Base-by-base conservation (phyloP, 192 early-diverging fungal genomes). In the Pilaira anomala region DNA sequence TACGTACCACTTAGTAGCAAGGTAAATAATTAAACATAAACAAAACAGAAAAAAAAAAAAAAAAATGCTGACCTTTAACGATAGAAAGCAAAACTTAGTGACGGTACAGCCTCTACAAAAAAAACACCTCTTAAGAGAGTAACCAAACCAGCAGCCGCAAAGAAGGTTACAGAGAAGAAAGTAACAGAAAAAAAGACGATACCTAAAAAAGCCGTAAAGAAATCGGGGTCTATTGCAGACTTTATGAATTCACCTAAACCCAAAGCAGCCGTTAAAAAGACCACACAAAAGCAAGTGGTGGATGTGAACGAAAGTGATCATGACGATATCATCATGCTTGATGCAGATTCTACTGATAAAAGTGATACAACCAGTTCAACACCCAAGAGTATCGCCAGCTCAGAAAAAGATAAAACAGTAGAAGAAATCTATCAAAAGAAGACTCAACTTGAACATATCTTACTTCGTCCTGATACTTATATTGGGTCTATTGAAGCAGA, bases 371-470 rank as follows among this genome's bases (percentile, higher is more conserved):
- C 11, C 6, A 7, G 26, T 50, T 26, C 65, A 3, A 78, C n/a
- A n/a, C n/a, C n/a, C n/a, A n/a, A n/a, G n/a, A n/a, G n/a, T n/a
- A n/a, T n/a, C n/a, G 16, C 62, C 48, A 18, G 12, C 14, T 18
- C 41, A 18, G 21, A 16, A 29, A 39, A 54, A 21, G 40, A 69
- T 0, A 36, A 77, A 54, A 80, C 81, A 2, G 79, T 92, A 40
- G 90, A 93, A 68, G 87, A 98, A 65, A 93, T 92, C 21, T 99
- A 97, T 75, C 91, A 97, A 71, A 96, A 95, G 64, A 96, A 95
- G 67, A 88, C 92, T 0, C 97, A 94, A 36, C 66, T 97, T 19
- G 95, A 99, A 76, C 95, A 99, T 68, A 93, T 99, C 49, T 74
- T 99, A 25, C 81, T 95, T 46, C 86, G 93, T 19, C 94, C 94